Evolutionary conservation across 805 yeast genomes (phyloP).

Genomic region (Peterozyma xylosa): DNA sequence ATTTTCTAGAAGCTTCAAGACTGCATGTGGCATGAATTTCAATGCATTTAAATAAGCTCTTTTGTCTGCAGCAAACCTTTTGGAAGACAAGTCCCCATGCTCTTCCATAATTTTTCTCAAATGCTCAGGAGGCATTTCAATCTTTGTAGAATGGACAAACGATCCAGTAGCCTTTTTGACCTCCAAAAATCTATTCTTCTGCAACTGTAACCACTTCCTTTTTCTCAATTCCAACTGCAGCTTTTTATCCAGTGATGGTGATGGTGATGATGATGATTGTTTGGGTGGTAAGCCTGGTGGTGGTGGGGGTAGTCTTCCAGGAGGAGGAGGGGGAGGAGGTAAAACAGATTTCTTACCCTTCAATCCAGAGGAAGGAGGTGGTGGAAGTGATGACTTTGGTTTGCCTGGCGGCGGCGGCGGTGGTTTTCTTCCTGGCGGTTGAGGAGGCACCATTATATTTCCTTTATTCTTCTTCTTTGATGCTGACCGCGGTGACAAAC

Average conservation of each 20-base stretch:
- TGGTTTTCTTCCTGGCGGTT: constrained; percentile 7
- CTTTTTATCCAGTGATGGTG: constrained; percentile 9
- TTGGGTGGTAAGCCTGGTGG: constrained; percentile 19
- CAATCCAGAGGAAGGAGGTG: constrained; percentile 21
- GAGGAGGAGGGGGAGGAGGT: constrained; percentile 5
- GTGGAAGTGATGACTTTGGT: constrained; percentile 5
- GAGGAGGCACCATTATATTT: no score
- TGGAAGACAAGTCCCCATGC: constrained; percentile 80
- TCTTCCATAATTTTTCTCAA: constrained; percentile 74
- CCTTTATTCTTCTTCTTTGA: no score
- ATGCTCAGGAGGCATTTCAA: constrained; percentile 92
- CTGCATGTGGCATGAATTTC: constrained; percentile 94
- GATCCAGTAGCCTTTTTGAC: constrained; percentile 28
- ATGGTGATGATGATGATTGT: constrained; percentile 11
- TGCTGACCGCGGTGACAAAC: no score
- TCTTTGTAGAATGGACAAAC: constrained; percentile 50
- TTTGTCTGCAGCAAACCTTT: constrained; percentile 75
- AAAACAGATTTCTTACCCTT: background rate
- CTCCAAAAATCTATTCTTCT: constrained; percentile 47
- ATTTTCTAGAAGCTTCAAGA: constrained; percentile 79
- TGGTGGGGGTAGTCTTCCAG: constrained; percentile 19
- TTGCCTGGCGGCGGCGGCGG: constrained; percentile 24
- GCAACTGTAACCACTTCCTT: constrained; percentile 55
- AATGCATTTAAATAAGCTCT: constrained; percentile 84
- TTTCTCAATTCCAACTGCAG: constrained; percentile 32